Percentiles rank a stretch among this genome's conserved stretches.
These are phyloP conservation scores for Phoenix roebelenii DNA, from an alignment of 176 grass and related monocot species.

Conservation along the genomic window DNA sequence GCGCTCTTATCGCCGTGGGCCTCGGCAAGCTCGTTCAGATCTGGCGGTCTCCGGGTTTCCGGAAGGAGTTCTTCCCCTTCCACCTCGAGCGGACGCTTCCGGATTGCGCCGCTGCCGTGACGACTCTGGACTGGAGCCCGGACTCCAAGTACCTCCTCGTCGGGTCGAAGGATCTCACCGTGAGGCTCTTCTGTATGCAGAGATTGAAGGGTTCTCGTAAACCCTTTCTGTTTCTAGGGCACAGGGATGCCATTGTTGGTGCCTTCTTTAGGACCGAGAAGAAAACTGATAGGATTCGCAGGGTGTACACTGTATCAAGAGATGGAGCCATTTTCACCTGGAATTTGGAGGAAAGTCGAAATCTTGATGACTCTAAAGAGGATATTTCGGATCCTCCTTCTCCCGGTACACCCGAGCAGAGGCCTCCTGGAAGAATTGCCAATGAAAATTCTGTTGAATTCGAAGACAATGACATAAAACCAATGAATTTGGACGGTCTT, in stretches of 20 bases:
- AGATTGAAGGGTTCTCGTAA: constrained; percentile 35
- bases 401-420: constrained; percentile 44
- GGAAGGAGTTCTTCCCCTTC: constrained; percentile 86
- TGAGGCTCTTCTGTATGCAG: constrained; percentile 51
- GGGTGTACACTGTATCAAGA: constrained; percentile 62
- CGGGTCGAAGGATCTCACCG: constrained; percentile 77
- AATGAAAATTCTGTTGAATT: constrained; percentile 24
- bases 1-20: constrained; percentile 59
- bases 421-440: constrained; percentile 14
- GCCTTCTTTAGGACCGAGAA: constrained; percentile 75
- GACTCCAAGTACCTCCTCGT: constrained; percentile 72
- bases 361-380: constrained; percentile 17
- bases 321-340: constrained; percentile 83
- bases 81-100: constrained; percentile 73
- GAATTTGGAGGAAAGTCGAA: constrained; percentile 46
- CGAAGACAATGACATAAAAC: constrained; percentile 39
- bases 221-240: constrained; percentile 74
- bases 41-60: constrained; percentile 81
- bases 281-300: constrained; percentile 40
- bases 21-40: constrained; percentile 80
- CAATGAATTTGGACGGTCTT: constrained; percentile 11
- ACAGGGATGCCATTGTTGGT: constrained; percentile 48
- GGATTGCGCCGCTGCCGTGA: constrained; percentile 53
- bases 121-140: constrained; percentile 76
- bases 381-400: constrained; percentile 31